Conservation (phyloP, 768 basidiomycete species). For the Sarcodon sp. region DNA sequence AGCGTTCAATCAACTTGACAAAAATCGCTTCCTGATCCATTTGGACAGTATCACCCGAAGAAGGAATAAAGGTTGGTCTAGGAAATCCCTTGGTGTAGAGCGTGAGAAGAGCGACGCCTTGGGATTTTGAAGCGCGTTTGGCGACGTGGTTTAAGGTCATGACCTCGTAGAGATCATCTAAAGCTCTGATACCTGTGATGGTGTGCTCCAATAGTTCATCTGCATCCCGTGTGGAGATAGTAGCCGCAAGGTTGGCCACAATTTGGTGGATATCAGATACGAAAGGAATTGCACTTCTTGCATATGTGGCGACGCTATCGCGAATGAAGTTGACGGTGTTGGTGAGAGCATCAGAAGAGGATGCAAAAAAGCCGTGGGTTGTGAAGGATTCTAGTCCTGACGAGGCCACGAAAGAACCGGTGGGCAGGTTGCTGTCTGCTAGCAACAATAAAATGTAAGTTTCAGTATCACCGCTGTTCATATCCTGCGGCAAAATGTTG, state of each 20-base stretch:
- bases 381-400: constrained; percentile 84
- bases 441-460: constrained; percentile 67
- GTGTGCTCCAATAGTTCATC: constrained; percentile 11
- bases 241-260: constrained; percentile 7
- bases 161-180: constrained; percentile 73
- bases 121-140: constrained; percentile 75
- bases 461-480: constrained; percentile 27
- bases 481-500: too few relatives aligned
- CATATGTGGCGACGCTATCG: constrained; percentile 68
- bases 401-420: constrained; percentile 93
- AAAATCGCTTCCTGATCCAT: constrained; percentile 8
- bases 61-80: constrained; percentile 23
- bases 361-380: constrained; percentile 62
- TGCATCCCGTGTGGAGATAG: neutral
- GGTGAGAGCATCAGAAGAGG: constrained; percentile 11
- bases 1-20: constrained; percentile 38
- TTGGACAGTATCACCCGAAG: constrained; percentile 9
- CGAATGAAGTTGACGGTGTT: constrained; percentile 47
- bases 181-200: constrained; percentile 29
- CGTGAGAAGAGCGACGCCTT: constrained; percentile 87
- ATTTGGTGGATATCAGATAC: constrained; percentile 55
- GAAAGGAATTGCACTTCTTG: constrained; percentile 65
- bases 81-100: constrained; percentile 78
- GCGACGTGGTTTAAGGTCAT: constrained; percentile 89
- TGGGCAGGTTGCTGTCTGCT: constrained; percentile 89